Evolutionary conservation across 1,284 basidiomycete genomes (phyloP).

Genomic region (Trichosporon coremiiforme): DNA sequence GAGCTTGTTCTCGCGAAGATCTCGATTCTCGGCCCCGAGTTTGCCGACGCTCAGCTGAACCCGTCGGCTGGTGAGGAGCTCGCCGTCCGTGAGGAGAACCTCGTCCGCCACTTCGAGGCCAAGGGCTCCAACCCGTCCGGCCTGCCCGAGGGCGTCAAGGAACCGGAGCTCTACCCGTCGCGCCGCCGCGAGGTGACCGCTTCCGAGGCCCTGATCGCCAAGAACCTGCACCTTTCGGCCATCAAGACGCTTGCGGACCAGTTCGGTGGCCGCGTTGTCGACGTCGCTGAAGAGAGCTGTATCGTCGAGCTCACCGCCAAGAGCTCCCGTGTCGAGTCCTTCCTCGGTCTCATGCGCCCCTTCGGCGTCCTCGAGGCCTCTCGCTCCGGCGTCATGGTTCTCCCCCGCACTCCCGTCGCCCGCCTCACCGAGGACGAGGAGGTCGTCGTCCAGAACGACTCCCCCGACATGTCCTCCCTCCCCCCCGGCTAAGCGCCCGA

Average conservation of each 20-base stretch:
- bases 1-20: slow-evolving; percentile 89
- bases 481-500: slow-evolving; percentile 72
- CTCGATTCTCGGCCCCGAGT: slow-evolving; percentile 96
- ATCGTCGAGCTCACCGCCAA: slow-evolving; percentile 96
- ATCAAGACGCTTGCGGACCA: slow-evolving; percentile 82
- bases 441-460: slow-evolving; percentile 59
- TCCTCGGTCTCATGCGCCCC: slow-evolving; percentile 86
- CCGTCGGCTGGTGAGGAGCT: slow-evolving; percentile 59
- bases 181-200: slow-evolving; percentile 52
- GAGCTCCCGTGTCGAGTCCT: slow-evolving; percentile 86
- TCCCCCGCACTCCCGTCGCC: slow-evolving; percentile 87
- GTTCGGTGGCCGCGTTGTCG: slow-evolving; percentile 91
- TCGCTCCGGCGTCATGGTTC: slow-evolving; percentile 86
- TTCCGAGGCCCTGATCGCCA: slow-evolving; percentile 80
- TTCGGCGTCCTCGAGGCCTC: slow-evolving; percentile 95
- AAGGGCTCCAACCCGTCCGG: slow-evolving; percentile 60
- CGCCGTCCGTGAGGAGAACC: slow-evolving; percentile 29
- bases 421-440: slow-evolving; percentile 67
- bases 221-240: slow-evolving; percentile 85
- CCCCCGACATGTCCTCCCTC: slow-evolving; percentile 79
- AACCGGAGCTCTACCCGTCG: slow-evolving; percentile 47
- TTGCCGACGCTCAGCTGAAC: slow-evolving; percentile 86
- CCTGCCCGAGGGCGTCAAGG: slow-evolving; percentile 68
- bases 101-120: slow-evolving; percentile 32
- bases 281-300: slow-evolving; percentile 89